Percentiles rank a stretch among this genome's conserved stretches.
Evolutionary conservation across 257 asterid species (phyloP).

Genomic region (Solanum bulbocastanum): DNA sequence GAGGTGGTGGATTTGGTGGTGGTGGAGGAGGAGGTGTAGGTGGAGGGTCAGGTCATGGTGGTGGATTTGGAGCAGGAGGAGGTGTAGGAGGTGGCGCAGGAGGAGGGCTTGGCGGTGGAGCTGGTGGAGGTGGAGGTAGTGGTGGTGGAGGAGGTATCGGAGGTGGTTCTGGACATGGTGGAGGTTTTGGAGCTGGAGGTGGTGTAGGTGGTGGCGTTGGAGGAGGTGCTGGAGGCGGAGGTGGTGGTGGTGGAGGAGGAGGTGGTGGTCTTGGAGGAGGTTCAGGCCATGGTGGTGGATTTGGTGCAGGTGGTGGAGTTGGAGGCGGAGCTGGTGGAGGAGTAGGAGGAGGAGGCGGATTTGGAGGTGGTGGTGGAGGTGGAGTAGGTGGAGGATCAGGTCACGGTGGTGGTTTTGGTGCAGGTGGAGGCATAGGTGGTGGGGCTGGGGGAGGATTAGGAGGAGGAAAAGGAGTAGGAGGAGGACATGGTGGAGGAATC

Average conservation of each 20-base stretch:
- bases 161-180: constrained; percentile 6
- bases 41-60: constrained; percentile 5
- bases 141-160: constrained; percentile 5
- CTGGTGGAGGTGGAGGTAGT: constrained; percentile 1
- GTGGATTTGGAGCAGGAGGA: background rate
- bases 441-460: constrained; percentile 10
- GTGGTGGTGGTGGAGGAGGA: constrained; percentile 1
- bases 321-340: constrained; percentile 21
- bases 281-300: constrained; percentile 19
- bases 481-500: constrained; percentile 13
- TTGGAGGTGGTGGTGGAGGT: constrained; percentile 13
- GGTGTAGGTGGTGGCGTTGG: constrained; percentile 16
- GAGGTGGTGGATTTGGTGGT: constrained; percentile 3
- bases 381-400: constrained; percentile 16
- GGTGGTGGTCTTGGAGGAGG: constrained; percentile 21
- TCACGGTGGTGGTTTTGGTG: constrained; percentile 8
- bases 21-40: constrained; percentile 5
- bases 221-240: constrained; percentile 12
- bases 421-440: constrained; percentile 12
- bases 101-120: background rate
- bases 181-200: constrained; percentile 11
- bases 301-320: constrained; percentile 15
- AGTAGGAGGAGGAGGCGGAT: constrained; percentile 11
- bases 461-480: background rate
- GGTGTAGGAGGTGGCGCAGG: background rate